phyloP scores from a whole-genome alignment of 2,329 filamentous ascomycete species.

The Exophiala mesophila region DNA sequence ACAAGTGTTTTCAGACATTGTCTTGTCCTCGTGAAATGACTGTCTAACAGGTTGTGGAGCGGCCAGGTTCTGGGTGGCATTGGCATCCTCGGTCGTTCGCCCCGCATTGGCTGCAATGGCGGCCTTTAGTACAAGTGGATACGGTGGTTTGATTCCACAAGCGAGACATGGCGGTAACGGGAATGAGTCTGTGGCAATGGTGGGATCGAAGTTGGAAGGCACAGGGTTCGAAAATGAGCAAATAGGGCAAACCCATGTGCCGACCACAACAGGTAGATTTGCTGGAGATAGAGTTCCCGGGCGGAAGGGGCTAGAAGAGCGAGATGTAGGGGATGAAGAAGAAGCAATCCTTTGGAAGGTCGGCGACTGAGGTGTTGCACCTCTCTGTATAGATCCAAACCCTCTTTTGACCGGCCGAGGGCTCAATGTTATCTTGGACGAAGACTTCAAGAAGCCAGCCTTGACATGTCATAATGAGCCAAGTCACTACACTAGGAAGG shows the following conservation, averaged over 20 bases:
- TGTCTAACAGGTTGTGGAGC: neutral
- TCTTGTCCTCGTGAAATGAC: conserved; percentile 7
- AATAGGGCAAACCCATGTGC: conserved; percentile 93
- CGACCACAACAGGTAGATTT: conserved; percentile 39
- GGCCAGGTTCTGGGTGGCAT: neutral
- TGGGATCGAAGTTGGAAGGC: conserved; percentile 87
- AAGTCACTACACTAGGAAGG: neutral
- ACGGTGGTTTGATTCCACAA: conserved; percentile 86
- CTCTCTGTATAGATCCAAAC: conserved; percentile 50
- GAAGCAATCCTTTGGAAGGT: conserved; percentile 19
- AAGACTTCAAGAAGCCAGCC: conserved; percentile 92
- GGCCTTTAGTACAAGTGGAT: conserved; percentile 79
- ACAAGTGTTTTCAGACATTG: conserved; percentile 47
- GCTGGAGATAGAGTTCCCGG: conserved; percentile 34
- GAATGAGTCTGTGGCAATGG: conserved; percentile 71
- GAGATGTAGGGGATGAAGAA: conserved; percentile 31
- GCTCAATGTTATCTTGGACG: conserved; percentile 82
- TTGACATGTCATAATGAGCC: conserved; percentile 31
- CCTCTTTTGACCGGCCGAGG: conserved; percentile 71
- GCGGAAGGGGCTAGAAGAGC: conserved; percentile 30
- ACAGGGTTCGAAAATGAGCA: conserved; percentile 93
- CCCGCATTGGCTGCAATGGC: conserved; percentile 68
- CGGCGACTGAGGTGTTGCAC: conserved; percentile 32
- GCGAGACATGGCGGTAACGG: conserved; percentile 81
- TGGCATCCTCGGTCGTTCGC: conserved; percentile 25